A percentile compares a stretch with the other conserved stretches of the same genome.
Evolutionary conservation across 441 rosid species (phyloP).

Genomic region (Pelargonium citronellum): DNA sequence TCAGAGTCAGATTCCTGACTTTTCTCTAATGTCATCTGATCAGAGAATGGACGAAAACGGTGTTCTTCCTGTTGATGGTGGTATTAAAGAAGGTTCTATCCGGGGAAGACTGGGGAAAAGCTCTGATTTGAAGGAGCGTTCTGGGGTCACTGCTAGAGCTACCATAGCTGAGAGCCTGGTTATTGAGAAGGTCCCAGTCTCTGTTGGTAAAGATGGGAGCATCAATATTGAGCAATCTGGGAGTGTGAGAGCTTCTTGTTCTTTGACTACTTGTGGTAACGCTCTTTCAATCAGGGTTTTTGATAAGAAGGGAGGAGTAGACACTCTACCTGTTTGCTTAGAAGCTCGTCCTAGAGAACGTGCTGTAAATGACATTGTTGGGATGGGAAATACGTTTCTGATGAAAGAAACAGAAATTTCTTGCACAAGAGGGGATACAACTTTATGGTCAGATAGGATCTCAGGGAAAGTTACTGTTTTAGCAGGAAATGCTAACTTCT

Average conservation of each 20-base stretch:
- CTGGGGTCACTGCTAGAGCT: constrained; percentile 72
- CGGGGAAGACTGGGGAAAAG: constrained; percentile 42
- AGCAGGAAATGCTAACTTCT: constrained; percentile 91
- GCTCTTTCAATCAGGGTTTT: constrained; percentile 68
- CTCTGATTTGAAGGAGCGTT: constrained; percentile 56
- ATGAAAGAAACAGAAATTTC: constrained; percentile 76
- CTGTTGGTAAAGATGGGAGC: constrained; percentile 47
- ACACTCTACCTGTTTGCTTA: constrained; percentile 61
- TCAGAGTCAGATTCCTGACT: constrained; percentile 38
- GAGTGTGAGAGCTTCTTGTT: constrained; percentile 42
- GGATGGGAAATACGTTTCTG: constrained; percentile 47
- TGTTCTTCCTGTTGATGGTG: constrained; percentile 36
- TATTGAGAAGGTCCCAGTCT: constrained; percentile 65
- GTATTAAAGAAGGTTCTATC: constrained; percentile 33
- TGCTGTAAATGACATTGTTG: constrained; percentile 68
- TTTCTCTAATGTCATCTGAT: constrained; percentile 37
- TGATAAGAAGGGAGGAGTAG: constrained; percentile 73
- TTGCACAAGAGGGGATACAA: constrained; percentile 64
- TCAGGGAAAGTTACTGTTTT: constrained; percentile 82
- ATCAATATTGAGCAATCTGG: constrained; percentile 56
- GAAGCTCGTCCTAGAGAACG: constrained; percentile 80
- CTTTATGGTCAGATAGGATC: constrained; percentile 87
- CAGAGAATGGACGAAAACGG: constrained; percentile 45
- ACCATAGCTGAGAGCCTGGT: constrained; percentile 68
- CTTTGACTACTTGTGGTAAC: constrained; percentile 25